Conservation (phyloP, 176 grass and related monocot species). For the Avena sativa region DNA sequence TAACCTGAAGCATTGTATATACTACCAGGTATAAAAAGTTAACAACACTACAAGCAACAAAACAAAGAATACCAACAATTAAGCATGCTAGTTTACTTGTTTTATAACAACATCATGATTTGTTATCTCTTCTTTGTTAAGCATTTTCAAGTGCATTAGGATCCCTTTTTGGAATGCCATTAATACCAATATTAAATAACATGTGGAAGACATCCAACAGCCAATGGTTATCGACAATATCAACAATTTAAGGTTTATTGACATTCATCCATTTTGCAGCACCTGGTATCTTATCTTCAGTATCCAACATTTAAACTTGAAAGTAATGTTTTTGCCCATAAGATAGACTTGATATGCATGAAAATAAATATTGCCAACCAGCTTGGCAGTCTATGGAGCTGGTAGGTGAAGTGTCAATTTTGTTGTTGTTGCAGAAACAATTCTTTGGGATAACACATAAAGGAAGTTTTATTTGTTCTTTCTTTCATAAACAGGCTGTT, state of each 20-base stretch:
- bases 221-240: background rate
- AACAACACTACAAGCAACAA: background rate
- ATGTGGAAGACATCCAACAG: background rate
- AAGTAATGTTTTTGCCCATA: conserved; percentile 26
- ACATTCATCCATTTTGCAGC: conserved; percentile 16
- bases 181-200: conserved; percentile 9
- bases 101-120: background rate
- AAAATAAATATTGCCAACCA: conserved; percentile 36
- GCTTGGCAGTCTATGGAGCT: background rate
- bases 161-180: background rate
- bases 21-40: background rate
- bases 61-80: background rate
- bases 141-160: background rate
- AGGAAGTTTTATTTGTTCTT: too few species aligned
- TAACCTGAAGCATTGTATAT: background rate
- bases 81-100: conserved; percentile 1
- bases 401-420: conserved; percentile 6
- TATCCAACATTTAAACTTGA: conserved; percentile 43
- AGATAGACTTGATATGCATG: conserved; percentile 17
- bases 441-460: too few species aligned
- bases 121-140: background rate
- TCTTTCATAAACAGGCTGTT: too few species aligned
- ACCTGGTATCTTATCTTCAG: conserved; percentile 35
- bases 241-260: conserved; percentile 27
- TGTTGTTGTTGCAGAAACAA: background rate